Evolutionary conservation across 345 rosid genomes (phyloP).

Genomic region (Heritiera littoralis): DNA sequence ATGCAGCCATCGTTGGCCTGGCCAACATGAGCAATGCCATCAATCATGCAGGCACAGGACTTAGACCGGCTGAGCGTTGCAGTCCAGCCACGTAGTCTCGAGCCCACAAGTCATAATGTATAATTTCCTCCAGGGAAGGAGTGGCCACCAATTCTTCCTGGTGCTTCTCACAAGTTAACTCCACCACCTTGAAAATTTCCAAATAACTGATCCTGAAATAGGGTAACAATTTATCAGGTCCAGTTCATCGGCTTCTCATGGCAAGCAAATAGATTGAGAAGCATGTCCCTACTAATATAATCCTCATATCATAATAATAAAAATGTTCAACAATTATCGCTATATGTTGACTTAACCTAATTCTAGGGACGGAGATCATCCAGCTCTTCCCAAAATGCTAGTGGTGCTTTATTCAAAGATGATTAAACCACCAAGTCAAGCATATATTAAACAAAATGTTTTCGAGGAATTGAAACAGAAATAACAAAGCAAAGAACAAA

Average conservation of each 20-base stretch:
- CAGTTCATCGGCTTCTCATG: background rate
- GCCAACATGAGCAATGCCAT: background rate
- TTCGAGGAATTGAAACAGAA: too few species aligned
- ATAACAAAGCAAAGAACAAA: too few species aligned
- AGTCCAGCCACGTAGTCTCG: constrained; percentile 65
- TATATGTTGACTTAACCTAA: background rate
- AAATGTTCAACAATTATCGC: background rate
- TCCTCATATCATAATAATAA: background rate
- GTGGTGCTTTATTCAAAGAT: background rate
- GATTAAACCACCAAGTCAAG: background rate
- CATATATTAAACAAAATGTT: too few species aligned
- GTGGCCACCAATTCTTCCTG: constrained; percentile 59
- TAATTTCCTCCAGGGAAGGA: constrained; percentile 85
- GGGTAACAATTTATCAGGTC: constrained; percentile 2
- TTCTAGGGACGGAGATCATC: background rate
- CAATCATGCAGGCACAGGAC: constrained; percentile 37
- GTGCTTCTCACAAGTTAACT: constrained; percentile 78
- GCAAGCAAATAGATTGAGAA: background rate
- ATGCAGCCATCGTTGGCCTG: background rate
- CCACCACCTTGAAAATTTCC: constrained; percentile 93
- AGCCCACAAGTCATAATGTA: constrained; percentile 93
- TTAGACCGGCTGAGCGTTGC: constrained; percentile 46
- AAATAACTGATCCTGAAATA: constrained; percentile 75
- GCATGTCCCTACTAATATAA: background rate
- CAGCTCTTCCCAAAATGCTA: background rate